Conservation (phyloP, 306 rosid genomes). For the Trichosanthes truncata region DNA sequence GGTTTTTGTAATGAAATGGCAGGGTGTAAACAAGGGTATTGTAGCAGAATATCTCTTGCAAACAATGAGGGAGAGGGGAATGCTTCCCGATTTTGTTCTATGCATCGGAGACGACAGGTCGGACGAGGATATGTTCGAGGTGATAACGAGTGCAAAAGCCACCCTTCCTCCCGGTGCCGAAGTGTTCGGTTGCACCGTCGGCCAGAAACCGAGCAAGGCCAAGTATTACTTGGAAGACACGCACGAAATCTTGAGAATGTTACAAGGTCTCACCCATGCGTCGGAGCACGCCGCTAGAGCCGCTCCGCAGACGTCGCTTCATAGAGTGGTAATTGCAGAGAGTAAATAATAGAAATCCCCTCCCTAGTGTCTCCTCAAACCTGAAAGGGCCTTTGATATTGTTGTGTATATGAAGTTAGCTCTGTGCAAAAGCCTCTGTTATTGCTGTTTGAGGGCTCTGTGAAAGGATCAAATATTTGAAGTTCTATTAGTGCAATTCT, state of each 20-base stretch:
- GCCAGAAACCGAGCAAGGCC: constrained; percentile 58
- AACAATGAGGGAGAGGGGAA: constrained; percentile 45
- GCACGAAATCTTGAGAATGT: constrained; percentile 72
- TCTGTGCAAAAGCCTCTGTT: background rate
- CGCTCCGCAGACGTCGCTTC: constrained; percentile 17
- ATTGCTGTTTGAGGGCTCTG: background rate
- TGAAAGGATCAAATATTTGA: background rate
- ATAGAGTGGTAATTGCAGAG: constrained; percentile 19
- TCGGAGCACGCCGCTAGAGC: constrained; percentile 39
- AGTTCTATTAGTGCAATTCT: background rate
- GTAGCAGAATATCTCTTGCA: constrained; percentile 59
- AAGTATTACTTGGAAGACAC: constrained; percentile 68
- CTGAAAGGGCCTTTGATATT: background rate
- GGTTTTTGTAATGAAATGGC: constrained; percentile 5
- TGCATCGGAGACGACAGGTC: constrained; percentile 92
- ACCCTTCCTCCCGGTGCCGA: constrained; percentile 39
- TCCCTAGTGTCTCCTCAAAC: background rate
- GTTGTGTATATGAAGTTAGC: background rate
- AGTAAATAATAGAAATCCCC: constrained; percentile 19
- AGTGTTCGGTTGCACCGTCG: constrained; percentile 51
- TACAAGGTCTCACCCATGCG: constrained; percentile 70
- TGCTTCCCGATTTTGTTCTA: constrained; percentile 62
- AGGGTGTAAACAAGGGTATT: constrained; percentile 88
- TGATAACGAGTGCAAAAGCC: constrained; percentile 27
- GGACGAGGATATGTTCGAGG: constrained; percentile 85